Evolutionary conservation across 2,329 filamentous ascomycete species (phyloP), one percentile per base, ranked within the genome.

Genomic region (Colletotrichum simmondsii): DNA sequence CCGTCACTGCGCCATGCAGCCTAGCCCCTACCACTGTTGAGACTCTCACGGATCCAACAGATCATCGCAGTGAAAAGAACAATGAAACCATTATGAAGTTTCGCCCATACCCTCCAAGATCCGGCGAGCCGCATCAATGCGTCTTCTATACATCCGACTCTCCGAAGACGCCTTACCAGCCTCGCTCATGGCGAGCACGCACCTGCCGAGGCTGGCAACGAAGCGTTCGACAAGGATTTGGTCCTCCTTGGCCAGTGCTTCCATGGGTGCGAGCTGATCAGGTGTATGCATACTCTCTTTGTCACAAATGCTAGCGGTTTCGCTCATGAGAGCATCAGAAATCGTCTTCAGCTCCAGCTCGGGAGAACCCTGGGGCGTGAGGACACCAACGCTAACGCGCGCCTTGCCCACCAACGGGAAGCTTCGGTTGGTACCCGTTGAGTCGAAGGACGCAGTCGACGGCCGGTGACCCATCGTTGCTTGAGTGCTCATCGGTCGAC

Each of bases 91-190:
- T 66, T 30, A 68, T 46, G 62, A 72, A 62, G 68, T 72, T 61
- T 63, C 86, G 75, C 92, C 88, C 72, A 91, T 84, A 5, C 94
- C 94, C 76, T 96, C 94, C 35, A 97, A 85, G 4, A 94, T 88
- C 65, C 90, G 87, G 72, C 92, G 90, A 5, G 95, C 95, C 65
- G 91, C 90, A 76, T 97, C 94, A 63, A 98, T 87, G 76, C 93
- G 88, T 75, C 93, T 86, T 72, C 94, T 87, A 81, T 93, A 91
- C 72, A 92, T 86, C 67, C 91, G 87, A 62, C 87, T 88, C 76
- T 94, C 89, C 73, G 89, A 83, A 76, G 87, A 87, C 71, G 88
- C 83, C 75, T 83, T 83, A 75, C 89, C 85, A 64, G 86, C 82
- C 82, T 93, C 86, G 71, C 88, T 85, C 74, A 92, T 77, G 35